These are phyloP conservation scores for Gryganskiella cystojenkinii DNA, from an alignment of 192 early-diverging fungal species.

Conservation along the genomic window DNA sequence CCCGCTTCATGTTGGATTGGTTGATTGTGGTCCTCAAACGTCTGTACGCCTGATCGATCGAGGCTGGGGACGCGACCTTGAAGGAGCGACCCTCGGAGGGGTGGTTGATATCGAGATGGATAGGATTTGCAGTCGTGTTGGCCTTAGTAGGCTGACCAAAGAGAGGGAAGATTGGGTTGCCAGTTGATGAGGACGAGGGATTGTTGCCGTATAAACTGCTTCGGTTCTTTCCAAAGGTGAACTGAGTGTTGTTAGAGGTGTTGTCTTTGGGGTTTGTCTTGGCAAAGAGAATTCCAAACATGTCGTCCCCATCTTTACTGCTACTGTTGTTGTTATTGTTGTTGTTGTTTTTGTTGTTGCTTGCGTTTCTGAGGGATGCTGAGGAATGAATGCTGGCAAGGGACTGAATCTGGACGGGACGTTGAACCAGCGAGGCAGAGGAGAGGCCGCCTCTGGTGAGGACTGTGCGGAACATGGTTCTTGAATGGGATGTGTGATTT, in stretches of 20 bases:
- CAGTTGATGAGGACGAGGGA: neutral
- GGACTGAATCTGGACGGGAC: slow-evolving; percentile 14
- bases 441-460: slow-evolving; percentile 13
- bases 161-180: slow-evolving; percentile 7
- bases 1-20: slow-evolving; percentile 47
- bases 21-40: slow-evolving; percentile 32
- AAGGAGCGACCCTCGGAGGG: slow-evolving; percentile 42
- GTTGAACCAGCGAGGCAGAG: slow-evolving; percentile 11
- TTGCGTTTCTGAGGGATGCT: neutral
- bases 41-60: slow-evolving; percentile 29
- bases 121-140: slow-evolving; percentile 48
- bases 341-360: neutral
- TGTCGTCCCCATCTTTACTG: neutral
- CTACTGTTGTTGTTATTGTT: slow-evolving; percentile 3
- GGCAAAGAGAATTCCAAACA: slow-evolving; percentile 1
- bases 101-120: slow-evolving; percentile 45
- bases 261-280: neutral
- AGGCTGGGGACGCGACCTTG: slow-evolving; percentile 12
- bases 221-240: neutral
- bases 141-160: slow-evolving; percentile 23
- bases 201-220: slow-evolving; percentile 26
- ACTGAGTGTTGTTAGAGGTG: neutral
- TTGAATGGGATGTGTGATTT: too few relatives aligned
- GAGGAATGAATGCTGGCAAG: slow-evolving; percentile 32
- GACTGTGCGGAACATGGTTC: slow-evolving; percentile 28